These are phyloP conservation scores for Angomonas desouzai DNA, from an alignment of 208 protist genomes.

Conservation along the genomic window DNA sequence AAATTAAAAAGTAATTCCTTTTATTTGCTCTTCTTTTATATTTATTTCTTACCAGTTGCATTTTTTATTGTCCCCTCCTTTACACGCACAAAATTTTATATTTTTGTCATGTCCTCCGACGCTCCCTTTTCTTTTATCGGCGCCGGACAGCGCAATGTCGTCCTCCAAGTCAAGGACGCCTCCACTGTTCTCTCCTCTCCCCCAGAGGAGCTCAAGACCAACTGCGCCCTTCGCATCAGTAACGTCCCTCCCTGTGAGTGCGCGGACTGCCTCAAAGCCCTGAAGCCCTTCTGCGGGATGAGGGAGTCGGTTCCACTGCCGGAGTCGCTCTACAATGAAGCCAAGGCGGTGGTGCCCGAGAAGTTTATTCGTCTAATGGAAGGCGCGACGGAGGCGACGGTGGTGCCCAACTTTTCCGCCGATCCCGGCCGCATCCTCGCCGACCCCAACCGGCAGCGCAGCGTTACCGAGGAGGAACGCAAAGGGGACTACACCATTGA, in stretches of 20 bases:
- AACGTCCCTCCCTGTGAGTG: conserved; percentile 6
- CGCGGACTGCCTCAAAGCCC: not conserved
- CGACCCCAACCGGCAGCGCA: not conserved
- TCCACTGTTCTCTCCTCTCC: not conserved
- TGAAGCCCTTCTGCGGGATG: conserved; percentile 6
- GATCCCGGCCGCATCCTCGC: conserved; percentile 5
- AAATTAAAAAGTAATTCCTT: too few relatives aligned
- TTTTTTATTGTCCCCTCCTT: too few relatives aligned
- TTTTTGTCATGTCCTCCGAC: not conserved
- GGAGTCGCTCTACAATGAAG: not conserved
- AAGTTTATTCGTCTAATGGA: conserved; percentile 4
- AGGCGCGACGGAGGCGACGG: conserved; percentile 2
- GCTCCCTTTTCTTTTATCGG: not conserved
- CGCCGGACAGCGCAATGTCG: conserved; percentile 1
- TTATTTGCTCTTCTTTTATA: too few relatives aligned
- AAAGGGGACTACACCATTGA: conserved; percentile 9
- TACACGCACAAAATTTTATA: too few relatives aligned
- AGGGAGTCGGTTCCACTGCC: conserved; percentile 1
- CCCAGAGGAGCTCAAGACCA: not conserved
- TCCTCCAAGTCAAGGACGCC: not conserved
- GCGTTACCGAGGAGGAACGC: conserved; percentile 2
- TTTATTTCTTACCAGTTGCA: too few relatives aligned
- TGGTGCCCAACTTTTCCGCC: conserved; percentile 6
- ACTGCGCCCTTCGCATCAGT: conserved; percentile 4
- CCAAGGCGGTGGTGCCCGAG: not conserved